phyloP scores from a whole-genome alignment of 2,329 filamentous ascomycete species.

The Stromatinia cepivora region DNA sequence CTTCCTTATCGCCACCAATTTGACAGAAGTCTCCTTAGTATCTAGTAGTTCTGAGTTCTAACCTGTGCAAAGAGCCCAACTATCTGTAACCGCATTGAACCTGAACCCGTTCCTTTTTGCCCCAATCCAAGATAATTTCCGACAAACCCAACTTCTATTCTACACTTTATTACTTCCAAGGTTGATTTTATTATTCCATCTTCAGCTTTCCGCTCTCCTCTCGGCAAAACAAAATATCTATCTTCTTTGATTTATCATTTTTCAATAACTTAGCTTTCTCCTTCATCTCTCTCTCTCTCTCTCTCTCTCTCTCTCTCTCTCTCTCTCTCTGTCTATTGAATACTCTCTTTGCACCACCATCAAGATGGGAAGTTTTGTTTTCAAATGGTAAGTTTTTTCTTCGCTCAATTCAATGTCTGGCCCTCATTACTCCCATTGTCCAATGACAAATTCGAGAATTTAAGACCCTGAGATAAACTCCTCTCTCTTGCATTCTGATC shows the following conservation, averaged over 20 bases:
- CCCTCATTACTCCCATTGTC: background rate
- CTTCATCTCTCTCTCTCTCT: background rate
- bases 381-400: constrained; percentile 41
- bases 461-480: background rate
- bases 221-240: background rate
- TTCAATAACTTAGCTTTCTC: background rate
- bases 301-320: background rate
- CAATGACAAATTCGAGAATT: constrained; percentile 3
- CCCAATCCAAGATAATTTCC: background rate
- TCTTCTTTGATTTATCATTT: background rate
- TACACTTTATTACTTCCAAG: background rate
- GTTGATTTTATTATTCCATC: background rate
- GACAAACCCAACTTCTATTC: too few relatives aligned
- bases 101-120: background rate
- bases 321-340: constrained; percentile 4
- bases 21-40: background rate
- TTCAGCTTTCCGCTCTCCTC: background rate
- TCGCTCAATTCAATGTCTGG: background rate
- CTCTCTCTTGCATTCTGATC: background rate
- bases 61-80: background rate
- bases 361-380: constrained; percentile 43
- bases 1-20: background rate
- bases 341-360: constrained; percentile 7
- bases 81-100: constrained; percentile 14
- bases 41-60: background rate